Base-by-base conservation (phyloP, 805 yeast species). In the Starmerella kuoi region DNA sequence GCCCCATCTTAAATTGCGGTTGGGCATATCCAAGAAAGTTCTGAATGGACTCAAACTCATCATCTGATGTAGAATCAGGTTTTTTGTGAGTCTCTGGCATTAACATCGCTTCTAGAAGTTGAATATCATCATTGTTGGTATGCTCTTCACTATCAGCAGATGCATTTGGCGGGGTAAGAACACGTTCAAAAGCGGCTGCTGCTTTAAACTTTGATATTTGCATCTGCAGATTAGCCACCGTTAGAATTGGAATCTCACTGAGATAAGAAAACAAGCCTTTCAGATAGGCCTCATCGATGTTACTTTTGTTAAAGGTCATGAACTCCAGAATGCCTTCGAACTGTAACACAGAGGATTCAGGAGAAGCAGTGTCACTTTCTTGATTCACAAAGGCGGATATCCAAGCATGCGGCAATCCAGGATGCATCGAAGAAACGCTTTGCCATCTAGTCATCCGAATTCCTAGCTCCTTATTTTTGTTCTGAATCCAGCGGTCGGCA, bases 201-300 rank as follows among this genome's bases (percentile, higher is more conserved):
- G 88, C 82, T 22, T 76, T 73, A 12, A 82, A 66, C 38, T 84
- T 82, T 2, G 87, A 77, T 17, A 77, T 62, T 51, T 84, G 87
- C 4, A 74, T 65, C 27, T 67, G 85, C 1, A 74, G 67, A 56
- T 72, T 75, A 0, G 59, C 52, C 0, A 79, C 60, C 7, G 61
- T 55, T 2, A 67, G 28, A 2, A 46, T 24, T 2, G 46, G 34
- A 9, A 33, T 41, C n/a, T 41, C 48, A 12, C n/a, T 3, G 18
- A 46, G 22, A 31, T 43, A 40, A 15, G 45, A 26, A 15, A 44
- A 41, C n/a, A 24, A 4, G 14, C 19, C 18, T 11, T 9, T 15
- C 18, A 32, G 22, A 9, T 25, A 14, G 6, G 11, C 22, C 21
- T 5, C n/a, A 19, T 32, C 22, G 8, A 32, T 11, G 22, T 32